Conservation (phyloP, 257 asterid species). For the Solanum clarkiae region DNA sequence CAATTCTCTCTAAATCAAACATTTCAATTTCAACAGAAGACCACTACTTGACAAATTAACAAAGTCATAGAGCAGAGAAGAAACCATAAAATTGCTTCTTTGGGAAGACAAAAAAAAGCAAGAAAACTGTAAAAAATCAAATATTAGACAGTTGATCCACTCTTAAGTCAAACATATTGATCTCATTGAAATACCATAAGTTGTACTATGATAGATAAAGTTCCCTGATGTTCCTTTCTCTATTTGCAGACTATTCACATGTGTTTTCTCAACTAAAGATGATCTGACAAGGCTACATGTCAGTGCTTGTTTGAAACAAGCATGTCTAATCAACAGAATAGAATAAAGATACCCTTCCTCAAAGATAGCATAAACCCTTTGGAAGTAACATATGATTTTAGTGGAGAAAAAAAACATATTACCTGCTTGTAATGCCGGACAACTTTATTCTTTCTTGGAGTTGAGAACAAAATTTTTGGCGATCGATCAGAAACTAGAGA, state of each 20-base stretch:
- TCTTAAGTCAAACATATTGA: background rate
- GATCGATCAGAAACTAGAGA: conserved; percentile 49
- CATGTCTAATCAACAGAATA: background rate
- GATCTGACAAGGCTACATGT: background rate
- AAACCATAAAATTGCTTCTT: background rate
- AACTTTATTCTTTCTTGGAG: conserved; percentile 61
- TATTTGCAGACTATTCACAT: background rate
- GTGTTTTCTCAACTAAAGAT: background rate
- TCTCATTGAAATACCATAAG: background rate
- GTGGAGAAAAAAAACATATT: background rate
- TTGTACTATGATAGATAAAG: background rate
- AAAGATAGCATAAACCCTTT: background rate
- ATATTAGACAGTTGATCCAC: background rate
- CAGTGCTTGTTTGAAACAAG: background rate
- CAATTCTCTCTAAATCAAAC: background rate
- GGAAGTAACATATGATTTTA: background rate
- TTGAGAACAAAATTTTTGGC: conserved; percentile 68
- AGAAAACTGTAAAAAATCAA: background rate
- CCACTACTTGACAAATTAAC: background rate
- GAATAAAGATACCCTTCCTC: background rate
- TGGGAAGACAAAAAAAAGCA: background rate
- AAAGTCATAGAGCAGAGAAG: background rate
- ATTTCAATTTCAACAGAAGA: background rate
- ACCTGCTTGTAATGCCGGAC: conserved; percentile 86
- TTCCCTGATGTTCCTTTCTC: background rate